Conservation (phyloP, 2,329 filamentous ascomycete genomes). For the Cercospora sojina region DNA sequence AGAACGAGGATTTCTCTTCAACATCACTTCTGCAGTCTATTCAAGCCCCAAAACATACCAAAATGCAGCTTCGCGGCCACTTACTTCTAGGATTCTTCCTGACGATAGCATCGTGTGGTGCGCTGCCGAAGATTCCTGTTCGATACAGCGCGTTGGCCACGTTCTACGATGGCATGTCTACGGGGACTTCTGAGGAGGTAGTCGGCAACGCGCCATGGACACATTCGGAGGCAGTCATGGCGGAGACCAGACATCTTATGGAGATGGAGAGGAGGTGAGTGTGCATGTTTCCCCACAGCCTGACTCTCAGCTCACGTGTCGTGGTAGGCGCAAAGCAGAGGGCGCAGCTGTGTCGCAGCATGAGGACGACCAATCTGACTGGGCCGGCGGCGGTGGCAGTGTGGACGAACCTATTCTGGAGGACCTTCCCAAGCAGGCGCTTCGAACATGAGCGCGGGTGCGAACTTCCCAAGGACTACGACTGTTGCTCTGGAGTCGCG, state of each 20-base stretch:
- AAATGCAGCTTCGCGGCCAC: background rate
- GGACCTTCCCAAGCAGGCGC: background rate
- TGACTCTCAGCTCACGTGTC: background rate
- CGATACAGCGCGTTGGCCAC: background rate
- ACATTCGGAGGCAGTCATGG: conserved; percentile 4
- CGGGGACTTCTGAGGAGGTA: background rate
- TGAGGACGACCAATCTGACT: background rate
- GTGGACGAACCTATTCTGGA: background rate
- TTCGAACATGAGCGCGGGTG: background rate
- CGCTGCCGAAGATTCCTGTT: background rate
- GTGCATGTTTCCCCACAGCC: background rate
- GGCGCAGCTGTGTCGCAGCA: background rate
- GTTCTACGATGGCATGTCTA: background rate
- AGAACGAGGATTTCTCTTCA: background rate
- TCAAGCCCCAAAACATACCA: background rate
- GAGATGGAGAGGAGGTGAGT: background rate
- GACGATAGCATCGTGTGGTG: background rate
- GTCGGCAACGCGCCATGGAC: background rate
- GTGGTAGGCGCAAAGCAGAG: background rate
- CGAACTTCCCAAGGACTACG: background rate
- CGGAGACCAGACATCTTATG: background rate
- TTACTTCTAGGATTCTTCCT: background rate
- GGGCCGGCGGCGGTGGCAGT: background rate
- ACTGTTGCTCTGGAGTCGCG: background rate
- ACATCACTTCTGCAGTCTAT: background rate